Conservation (phyloP, 2,329 filamentous ascomycete genomes). For the Aspergillus bombycis region DNA sequence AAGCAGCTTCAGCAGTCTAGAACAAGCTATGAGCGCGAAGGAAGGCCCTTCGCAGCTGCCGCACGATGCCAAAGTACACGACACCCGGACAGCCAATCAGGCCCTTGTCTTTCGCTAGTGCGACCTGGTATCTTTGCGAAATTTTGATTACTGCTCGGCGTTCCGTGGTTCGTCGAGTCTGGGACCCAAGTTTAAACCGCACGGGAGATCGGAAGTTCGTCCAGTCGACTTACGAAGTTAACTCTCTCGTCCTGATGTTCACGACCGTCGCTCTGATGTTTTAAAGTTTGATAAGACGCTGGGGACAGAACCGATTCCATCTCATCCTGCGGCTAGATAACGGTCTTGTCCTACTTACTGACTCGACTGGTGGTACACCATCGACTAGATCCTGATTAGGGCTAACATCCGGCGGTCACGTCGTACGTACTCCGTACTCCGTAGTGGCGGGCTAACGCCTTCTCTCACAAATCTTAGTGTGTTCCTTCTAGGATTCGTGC, state of each 20-base stretch:
- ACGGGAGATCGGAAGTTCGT: neutral
- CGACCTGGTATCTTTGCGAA: neutral
- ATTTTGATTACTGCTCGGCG: neutral
- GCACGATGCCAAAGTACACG: neutral
- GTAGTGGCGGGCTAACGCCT: neutral
- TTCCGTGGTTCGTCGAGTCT: neutral
- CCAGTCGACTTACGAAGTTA: too few relatives aligned
- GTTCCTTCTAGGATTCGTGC: neutral
- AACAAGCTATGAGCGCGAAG: neutral
- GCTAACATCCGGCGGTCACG: neutral
- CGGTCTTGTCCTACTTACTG: neutral
- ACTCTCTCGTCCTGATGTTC: neutral
- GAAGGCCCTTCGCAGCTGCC: neutral
- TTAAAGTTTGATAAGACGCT: neutral
- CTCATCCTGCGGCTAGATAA: neutral
- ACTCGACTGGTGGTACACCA: neutral
- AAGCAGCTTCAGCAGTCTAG: neutral
- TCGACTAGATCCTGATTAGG: neutral
- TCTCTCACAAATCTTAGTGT: slow-evolving; percentile 1
- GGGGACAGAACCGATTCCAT: neutral
- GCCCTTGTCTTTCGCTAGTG: neutral
- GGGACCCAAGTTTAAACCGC: neutral
- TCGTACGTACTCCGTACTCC: too few relatives aligned
- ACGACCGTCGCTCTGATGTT: neutral
- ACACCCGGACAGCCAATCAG: neutral